phyloP scores from a whole-genome alignment of 352 stramenopile species.

The Bremia lactucae region DNA sequence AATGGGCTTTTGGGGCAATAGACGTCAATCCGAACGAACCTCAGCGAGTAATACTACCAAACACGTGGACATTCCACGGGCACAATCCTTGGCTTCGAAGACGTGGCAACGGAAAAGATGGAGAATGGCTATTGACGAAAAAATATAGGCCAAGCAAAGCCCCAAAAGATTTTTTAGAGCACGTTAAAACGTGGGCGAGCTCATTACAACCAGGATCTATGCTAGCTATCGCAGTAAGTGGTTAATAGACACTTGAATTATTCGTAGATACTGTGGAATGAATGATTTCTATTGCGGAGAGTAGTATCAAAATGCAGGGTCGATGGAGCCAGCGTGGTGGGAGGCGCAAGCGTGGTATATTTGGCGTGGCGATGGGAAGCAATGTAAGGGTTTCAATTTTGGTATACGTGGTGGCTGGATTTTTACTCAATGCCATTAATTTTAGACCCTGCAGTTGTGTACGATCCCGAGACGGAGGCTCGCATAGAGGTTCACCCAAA shows the following conservation, averaged over 20 bases:
- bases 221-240: slow-evolving; percentile 51
- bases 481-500: slow-evolving; percentile 32
- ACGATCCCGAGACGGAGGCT: slow-evolving; percentile 32
- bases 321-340: slow-evolving; percentile 58
- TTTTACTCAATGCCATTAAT: neutral
- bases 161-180: slow-evolving; percentile 31
- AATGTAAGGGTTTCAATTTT: slow-evolving; percentile 26
- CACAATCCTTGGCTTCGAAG: slow-evolving; percentile 48
- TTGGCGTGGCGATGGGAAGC: slow-evolving; percentile 50
- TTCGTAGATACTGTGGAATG: no score
- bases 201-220: slow-evolving; percentile 43
- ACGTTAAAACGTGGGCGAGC: slow-evolving; percentile 53
- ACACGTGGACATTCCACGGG: slow-evolving; percentile 64
- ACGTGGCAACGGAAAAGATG: slow-evolving; percentile 59
- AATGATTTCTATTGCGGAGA: no score
- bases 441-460: slow-evolving; percentile 41
- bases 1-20: slow-evolving; percentile 68
- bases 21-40: slow-evolving; percentile 70
- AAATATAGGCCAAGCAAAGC: slow-evolving; percentile 38
- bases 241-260: no score
- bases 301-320: slow-evolving; percentile 66
- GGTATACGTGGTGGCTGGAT: neutral
- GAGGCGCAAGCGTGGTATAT: slow-evolving; percentile 80
- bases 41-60: slow-evolving; percentile 44
- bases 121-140: slow-evolving; percentile 55